Percentiles rank a stretch among this genome's conserved stretches.
phyloP scores from a whole-genome alignment of 2,329 filamentous ascomycete genomes.

The Clonostachys rhizophaga region DNA sequence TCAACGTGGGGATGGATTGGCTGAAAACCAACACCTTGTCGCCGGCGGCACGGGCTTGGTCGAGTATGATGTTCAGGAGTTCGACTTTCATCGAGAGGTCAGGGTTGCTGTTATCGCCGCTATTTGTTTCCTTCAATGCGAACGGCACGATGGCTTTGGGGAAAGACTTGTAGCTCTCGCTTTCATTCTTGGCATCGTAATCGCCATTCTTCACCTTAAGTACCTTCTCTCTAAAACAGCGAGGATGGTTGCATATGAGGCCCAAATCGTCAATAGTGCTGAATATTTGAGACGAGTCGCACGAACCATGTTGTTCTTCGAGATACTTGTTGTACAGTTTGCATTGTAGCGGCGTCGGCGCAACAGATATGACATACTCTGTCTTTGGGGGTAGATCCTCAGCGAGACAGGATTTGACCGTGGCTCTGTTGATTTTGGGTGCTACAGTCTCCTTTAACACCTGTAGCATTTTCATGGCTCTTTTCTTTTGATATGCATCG shows the following conservation, averaged over 20 bases:
- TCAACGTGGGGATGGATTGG: conserved; percentile 63
- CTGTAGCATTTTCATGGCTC: conserved; percentile 60
- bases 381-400: conserved; percentile 68
- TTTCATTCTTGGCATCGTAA: conserved; percentile 2
- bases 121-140: conserved; percentile 28
- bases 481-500: conserved; percentile 44
- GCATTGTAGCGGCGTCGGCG: conserved; percentile 62
- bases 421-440: conserved; percentile 74
- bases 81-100: conserved; percentile 63
- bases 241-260: conserved; percentile 48
- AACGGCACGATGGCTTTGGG: conserved; percentile 15
- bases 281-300: conserved; percentile 19
- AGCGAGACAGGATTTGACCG: conserved; percentile 58
- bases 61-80: conserved; percentile 65
- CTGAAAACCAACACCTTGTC: conserved; percentile 84
- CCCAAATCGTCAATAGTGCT: conserved; percentile 29
- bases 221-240: conserved; percentile 33
- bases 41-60: conserved; percentile 50
- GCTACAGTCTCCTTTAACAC: conserved; percentile 68
- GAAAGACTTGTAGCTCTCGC: conserved; percentile 8
- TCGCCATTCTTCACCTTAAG: conserved; percentile 5
- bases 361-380: conserved; percentile 77
- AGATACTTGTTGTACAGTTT: conserved; percentile 51
- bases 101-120: conserved; percentile 30
- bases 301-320: not conserved